Conservation (phyloP, 805 yeast genomes). For the Teunomyces cretensis region DNA sequence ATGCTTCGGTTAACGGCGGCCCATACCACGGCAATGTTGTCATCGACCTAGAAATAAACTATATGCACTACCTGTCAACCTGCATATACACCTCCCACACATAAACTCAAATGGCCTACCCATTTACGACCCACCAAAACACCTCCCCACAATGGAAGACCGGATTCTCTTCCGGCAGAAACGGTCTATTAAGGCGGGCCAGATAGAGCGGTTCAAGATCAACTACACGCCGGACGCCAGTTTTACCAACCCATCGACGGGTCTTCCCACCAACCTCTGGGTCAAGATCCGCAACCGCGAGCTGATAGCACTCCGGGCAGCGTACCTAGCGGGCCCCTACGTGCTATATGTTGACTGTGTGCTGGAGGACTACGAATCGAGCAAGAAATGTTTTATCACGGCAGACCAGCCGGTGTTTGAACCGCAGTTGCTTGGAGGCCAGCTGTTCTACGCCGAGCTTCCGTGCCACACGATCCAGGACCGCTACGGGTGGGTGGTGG, state of each 20-base stretch:
- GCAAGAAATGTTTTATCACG: constrained; percentile 55
- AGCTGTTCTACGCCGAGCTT: constrained; percentile 56
- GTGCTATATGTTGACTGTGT: constrained; percentile 79
- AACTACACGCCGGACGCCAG: constrained; percentile 43
- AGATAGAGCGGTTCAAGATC: constrained; percentile 54
- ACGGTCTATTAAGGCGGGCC: constrained; percentile 56
- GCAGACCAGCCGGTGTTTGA: constrained; percentile 78
- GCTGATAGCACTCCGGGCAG: constrained; percentile 71
- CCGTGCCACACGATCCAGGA: constrained; percentile 62
- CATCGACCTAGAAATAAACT: too few species aligned
- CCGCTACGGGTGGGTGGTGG: constrained; percentile 72
- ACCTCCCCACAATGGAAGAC: constrained; percentile 4
- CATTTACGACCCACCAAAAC: neutral
- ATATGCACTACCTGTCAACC: too few species aligned
- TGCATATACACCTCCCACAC: too few species aligned
- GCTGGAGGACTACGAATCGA: constrained; percentile 60
- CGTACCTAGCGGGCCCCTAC: constrained; percentile 88
- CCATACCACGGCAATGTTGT: too few species aligned
- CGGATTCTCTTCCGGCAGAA: constrained; percentile 33
- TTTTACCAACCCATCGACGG: constrained; percentile 5
- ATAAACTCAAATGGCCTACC: neutral
- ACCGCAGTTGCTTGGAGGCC: constrained; percentile 71
- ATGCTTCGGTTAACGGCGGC: too few species aligned
- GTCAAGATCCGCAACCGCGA: constrained; percentile 70
- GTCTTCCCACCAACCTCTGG: constrained; percentile 36